phyloP scores from a whole-genome alignment of 345 rosid genomes.

The Camelina sativa region DNA sequence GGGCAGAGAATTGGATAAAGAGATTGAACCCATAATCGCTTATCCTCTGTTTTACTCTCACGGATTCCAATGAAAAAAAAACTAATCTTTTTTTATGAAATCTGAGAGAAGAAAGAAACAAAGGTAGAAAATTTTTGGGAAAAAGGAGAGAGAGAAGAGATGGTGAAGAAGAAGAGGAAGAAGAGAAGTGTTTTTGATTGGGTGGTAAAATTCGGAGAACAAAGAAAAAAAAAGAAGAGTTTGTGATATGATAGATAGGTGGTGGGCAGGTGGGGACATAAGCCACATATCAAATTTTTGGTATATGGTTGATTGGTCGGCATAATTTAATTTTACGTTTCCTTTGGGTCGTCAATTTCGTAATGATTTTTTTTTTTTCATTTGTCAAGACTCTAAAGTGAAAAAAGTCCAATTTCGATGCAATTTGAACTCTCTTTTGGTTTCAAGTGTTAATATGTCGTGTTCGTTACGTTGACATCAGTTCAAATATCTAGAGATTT shows the following conservation, averaged over 20 bases:
- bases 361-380: background rate
- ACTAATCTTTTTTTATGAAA: constrained; percentile 7
- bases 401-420: constrained; percentile 33
- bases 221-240: background rate
- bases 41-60: constrained; percentile 34
- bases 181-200: constrained; percentile 33
- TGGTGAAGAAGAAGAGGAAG: background rate
- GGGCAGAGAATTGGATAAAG: constrained; percentile 44
- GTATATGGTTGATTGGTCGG: constrained; percentile 25
- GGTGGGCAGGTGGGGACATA: constrained; percentile 38
- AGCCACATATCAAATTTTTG: constrained; percentile 29
- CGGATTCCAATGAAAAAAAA: constrained; percentile 33
- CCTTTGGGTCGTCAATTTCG: background rate
- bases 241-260: constrained; percentile 24
- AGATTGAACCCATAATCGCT: constrained; percentile 46
- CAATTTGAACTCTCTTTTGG: constrained; percentile 38
- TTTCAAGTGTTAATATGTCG: constrained; percentile 10
- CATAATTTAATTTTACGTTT: constrained; percentile 5
- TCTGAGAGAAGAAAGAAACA: background rate
- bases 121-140: constrained; percentile 10
- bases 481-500: constrained; percentile 11
- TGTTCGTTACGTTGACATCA: background rate
- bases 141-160: constrained; percentile 5
- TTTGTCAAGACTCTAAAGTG: background rate
- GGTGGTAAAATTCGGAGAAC: constrained; percentile 26